Base-by-base conservation (phyloP, 306 rosid species). In the Albizia julibrissin region DNA sequence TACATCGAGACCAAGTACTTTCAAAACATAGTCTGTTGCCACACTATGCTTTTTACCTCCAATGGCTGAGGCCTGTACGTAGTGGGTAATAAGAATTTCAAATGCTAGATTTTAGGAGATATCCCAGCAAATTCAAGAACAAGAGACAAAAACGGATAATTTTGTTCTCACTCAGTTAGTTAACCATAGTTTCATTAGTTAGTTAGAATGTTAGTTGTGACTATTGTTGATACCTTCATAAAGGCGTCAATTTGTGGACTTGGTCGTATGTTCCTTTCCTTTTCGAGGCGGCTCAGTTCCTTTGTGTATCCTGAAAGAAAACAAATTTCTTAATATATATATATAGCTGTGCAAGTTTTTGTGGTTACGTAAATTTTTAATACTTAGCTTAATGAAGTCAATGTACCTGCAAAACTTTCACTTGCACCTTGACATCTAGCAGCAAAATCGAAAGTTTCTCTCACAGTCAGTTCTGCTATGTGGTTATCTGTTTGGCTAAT, bases 381-480 rank as follows among this genome's bases (percentile, higher is more conserved):
- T 49, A 47, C 16, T 27, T 58, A 6, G 24, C 34, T 54, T 83
- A 58, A 71, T 10, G 74, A 78, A 46, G 21, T 14, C 33, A 61
- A 65, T 76, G 52, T 69, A 94, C 98, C 97, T 88, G 85, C 77
- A 81, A 87, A 87, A n/a, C 86, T 85, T 81, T 88, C 91, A 46
- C 83, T 85, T 79, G 97, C 86, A 79, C 98, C 95, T 88, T 93
- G 97, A 70, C 95, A 94, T 87, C 97, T 88, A 73, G 95, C 97
- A 52, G 97, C 97, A 81, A 94, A 94, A 89, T 94, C 98, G 78
- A 94, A 87, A 68, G 97, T 94, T 89, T 94, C 94, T 86, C 98
- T 50, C 0, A 94, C 98, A 4, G 97, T 94, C 47, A 94, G 16
- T 47, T 94, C 98, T 75, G 92, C 94, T 14, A 85, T 88, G 82